Percentiles rank a stretch among this genome's conserved stretches.
phyloP scores from a whole-genome alignment of 805 yeast genomes.

The Jamesozyma gamospora region DNA sequence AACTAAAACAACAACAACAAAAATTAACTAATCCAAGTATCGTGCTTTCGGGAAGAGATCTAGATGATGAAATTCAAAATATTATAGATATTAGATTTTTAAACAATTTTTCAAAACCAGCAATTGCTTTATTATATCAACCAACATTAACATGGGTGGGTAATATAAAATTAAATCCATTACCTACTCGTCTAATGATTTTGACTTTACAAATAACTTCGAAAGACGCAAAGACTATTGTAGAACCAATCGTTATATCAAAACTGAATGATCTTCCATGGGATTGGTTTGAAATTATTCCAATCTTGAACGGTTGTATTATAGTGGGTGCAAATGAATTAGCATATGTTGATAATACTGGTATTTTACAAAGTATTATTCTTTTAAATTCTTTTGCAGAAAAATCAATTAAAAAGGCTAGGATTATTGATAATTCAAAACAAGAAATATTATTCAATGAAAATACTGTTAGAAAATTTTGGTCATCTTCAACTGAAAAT shows the following conservation, averaged over 20 bases:
- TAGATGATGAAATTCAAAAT: slow-evolving; percentile 48
- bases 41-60: slow-evolving; percentile 43
- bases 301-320: slow-evolving; percentile 58
- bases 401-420: slow-evolving; percentile 41
- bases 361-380: slow-evolving; percentile 32
- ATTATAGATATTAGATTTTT: slow-evolving; percentile 66
- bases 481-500: slow-evolving; percentile 7
- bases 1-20: slow-evolving; percentile 4
- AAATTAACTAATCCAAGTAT: slow-evolving; percentile 34
- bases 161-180: slow-evolving; percentile 12
- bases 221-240: slow-evolving; percentile 15
- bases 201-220: slow-evolving; percentile 41
- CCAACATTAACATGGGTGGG: slow-evolving; percentile 73
- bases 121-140: slow-evolving; percentile 57
- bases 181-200: slow-evolving; percentile 18
- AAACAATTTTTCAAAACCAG: slow-evolving; percentile 70
- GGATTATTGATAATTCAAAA: slow-evolving; percentile 35
- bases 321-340: slow-evolving; percentile 67
- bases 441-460: slow-evolving; percentile 17
- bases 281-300: slow-evolving; percentile 55
- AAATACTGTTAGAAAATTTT: slow-evolving; percentile 8
- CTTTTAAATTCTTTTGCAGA: slow-evolving; percentile 26
- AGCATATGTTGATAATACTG: slow-evolving; percentile 62
- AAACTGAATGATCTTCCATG: slow-evolving; percentile 60
- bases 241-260: slow-evolving; percentile 54